Evolutionary conservation across 495 filamentous ascomycete species (phyloP).

Genomic region (Podospora australis): DNA sequence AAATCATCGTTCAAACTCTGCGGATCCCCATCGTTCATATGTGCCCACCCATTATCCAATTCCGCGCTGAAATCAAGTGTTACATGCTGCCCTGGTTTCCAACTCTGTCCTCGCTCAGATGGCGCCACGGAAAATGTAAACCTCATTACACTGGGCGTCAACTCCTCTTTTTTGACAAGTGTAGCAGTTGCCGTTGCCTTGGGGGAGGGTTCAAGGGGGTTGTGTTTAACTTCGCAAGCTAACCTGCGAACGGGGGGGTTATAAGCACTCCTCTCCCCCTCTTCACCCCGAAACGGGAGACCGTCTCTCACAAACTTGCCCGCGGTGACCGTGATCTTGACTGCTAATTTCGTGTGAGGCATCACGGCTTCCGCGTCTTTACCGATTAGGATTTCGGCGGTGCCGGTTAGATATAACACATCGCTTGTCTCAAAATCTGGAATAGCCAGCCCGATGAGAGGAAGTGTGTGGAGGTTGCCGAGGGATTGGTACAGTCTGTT

Average conservation of each 20-base stretch:
- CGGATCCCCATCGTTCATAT: slow-evolving; percentile 77
- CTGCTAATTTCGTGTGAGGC: slow-evolving; percentile 62
- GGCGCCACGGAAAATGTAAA: slow-evolving; percentile 54
- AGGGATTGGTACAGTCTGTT: slow-evolving; percentile 78
- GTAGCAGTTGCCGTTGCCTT: slow-evolving; percentile 35
- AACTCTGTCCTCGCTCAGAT: slow-evolving; percentile 18
- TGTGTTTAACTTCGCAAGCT: slow-evolving; percentile 17
- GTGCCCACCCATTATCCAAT: slow-evolving; percentile 63
- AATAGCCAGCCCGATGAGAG: slow-evolving; percentile 56
- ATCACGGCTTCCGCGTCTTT: slow-evolving; percentile 52
- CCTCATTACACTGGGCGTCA: slow-evolving; percentile 59
- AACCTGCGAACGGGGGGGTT: slow-evolving; percentile 42
- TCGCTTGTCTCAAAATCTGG: slow-evolving; percentile 66
- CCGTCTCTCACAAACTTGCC: slow-evolving; percentile 56
- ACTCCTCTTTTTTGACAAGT: slow-evolving; percentile 44
- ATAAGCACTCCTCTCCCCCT: slow-evolving; percentile 60
- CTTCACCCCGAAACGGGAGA: slow-evolving; percentile 58
- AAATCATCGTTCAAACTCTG: slow-evolving; percentile 75
- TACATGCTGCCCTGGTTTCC: slow-evolving; percentile 67
- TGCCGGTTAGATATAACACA: slow-evolving; percentile 63
- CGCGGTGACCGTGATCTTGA: slow-evolving; percentile 56
- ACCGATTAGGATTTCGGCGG: slow-evolving; percentile 56
- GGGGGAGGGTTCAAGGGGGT: slow-evolving; percentile 1
- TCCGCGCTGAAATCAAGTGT: slow-evolving; percentile 63
- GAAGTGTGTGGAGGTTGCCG: slow-evolving; percentile 63